These are phyloP conservation scores for Prunella vulgaris DNA, from an alignment of 257 asterid species.

Conservation along the genomic window DNA sequence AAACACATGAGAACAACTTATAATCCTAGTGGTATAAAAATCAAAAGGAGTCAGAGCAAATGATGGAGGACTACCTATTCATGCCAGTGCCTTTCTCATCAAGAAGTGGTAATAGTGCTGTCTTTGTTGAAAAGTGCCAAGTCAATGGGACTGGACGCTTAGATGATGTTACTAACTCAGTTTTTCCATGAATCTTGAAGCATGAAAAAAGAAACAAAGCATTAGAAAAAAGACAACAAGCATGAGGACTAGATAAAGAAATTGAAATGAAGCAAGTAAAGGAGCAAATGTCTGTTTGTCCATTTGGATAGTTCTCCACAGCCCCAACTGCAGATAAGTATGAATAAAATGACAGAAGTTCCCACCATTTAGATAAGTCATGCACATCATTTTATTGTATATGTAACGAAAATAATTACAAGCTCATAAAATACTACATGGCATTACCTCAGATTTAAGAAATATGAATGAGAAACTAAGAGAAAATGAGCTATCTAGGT, in stretches of 20 bases:
- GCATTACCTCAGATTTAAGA: constrained; percentile 1
- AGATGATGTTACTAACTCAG: constrained; percentile 87
- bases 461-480: background rate
- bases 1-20: background rate
- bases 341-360: background rate
- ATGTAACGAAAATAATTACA: background rate
- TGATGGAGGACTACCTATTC: constrained; percentile 61
- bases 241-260: background rate
- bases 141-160: constrained; percentile 98
- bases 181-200: constrained; percentile 90
- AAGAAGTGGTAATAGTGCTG: constrained; percentile 78
- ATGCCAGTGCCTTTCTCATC: constrained; percentile 90
- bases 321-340: constrained; percentile 9
- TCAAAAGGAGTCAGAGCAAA: constrained; percentile 2
- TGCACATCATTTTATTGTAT: background rate
- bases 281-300: constrained; percentile 2
- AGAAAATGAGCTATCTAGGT: background rate
- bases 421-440: background rate
- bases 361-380: background rate
- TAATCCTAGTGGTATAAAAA: constrained; percentile 8
- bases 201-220: constrained; percentile 24
- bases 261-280: constrained; percentile 7
- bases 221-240: constrained; percentile 11
- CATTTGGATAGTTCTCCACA: background rate
- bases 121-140: constrained; percentile 90